Base-by-base conservation (phyloP, 257 asterid genomes). In the Solanum lignicaule region DNA sequence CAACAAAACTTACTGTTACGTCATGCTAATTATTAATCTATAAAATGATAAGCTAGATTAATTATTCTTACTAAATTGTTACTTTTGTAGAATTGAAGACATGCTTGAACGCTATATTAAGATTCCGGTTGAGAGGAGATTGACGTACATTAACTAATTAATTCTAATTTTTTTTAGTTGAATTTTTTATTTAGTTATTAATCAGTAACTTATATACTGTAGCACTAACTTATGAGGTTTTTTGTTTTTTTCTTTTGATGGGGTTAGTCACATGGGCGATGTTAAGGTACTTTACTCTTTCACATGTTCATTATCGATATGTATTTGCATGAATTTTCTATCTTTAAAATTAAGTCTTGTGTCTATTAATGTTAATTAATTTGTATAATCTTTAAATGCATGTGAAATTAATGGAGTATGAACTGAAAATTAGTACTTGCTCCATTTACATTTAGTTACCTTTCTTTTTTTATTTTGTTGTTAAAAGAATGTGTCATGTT, bases 231-330 rank as follows among this genome's bases (percentile, higher is more conserved):
- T 75, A 1, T 7, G 12, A 60, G 21, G n/a, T 21, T 15, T 39
- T 31, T 81, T 46, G 0, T 8, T 4, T 5, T 48, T 9, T 68
- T 46, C 16, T 73, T 65, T n/a, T 85, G 86, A 58, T 81, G 33
- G 31, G 7, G 31, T 14, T 88, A 94, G 98, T 74, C 91, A 93
- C 25, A 60, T 94, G 18, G 84, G 23, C 9, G 91, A 93, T 58
- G 71, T 93, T 84, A 92, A 93, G 96, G 96, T 94, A 89, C 83
- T 35, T 75, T 23, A 75, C 18, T 74, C 32, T 33, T 18, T 35
- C 9, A 7, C 11, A 4, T 33, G 5, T 33, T 72, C 9, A 69
- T 72, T 18, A 32, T 69, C 5, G 23, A 35, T 33, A 35, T 73
- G 14, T 73, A 73, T 73, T 73, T 33, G 48, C 5, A 33, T 25